Conservation (phyloP, 768 basidiomycete species). For the Leccinum subgranulosum region DNA sequence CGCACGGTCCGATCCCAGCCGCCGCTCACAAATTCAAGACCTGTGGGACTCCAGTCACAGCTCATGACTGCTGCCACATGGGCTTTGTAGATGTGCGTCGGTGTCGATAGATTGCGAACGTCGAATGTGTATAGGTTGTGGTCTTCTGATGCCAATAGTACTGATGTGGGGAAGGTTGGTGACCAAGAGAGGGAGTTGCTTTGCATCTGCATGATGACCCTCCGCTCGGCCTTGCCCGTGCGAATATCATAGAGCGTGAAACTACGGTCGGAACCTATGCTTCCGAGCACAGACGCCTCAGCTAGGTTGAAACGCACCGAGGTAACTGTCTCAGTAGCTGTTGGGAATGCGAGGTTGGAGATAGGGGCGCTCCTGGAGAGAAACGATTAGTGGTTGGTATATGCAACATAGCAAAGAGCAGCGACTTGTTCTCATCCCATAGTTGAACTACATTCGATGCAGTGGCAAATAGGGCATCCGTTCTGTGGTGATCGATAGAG, state of each 20-base stretch:
- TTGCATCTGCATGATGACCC: slow-evolving; percentile 92
- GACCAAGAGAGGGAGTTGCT: slow-evolving; percentile 93
- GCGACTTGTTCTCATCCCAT: slow-evolving; percentile 94
- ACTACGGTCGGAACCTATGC: slow-evolving; percentile 91
- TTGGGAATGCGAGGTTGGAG: slow-evolving; percentile 84
- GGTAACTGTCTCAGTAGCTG: slow-evolving; percentile 84
- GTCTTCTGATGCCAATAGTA: slow-evolving; percentile 96
- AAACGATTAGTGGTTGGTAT: slow-evolving; percentile 7
- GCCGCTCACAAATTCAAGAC: slow-evolving; percentile 92
- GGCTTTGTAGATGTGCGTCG: slow-evolving; percentile 93
- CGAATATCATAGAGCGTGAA: slow-evolving; percentile 96
- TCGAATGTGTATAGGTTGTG: slow-evolving; percentile 99
- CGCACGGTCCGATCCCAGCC: slow-evolving; percentile 95
- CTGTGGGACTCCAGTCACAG: slow-evolving; percentile 97
- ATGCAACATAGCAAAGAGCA: not conserved
- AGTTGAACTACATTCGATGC: slow-evolving; percentile 92
- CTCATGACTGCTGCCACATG: slow-evolving; percentile 97
- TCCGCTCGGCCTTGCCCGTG: slow-evolving; percentile 91
- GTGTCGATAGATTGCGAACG: slow-evolving; percentile 74
- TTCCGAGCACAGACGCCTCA: slow-evolving; percentile 92
- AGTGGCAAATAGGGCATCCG: slow-evolving; percentile 88
- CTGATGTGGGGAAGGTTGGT: slow-evolving; percentile 87
- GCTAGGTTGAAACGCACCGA: slow-evolving; percentile 90
- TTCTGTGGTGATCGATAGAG: slow-evolving; percentile 91
- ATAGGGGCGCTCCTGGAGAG: slow-evolving; percentile 69